Percentiles rank a stretch among this genome's conserved stretches.
Conservation (phyloP, 805 yeast species). For the Torulaspora indica region DNA sequence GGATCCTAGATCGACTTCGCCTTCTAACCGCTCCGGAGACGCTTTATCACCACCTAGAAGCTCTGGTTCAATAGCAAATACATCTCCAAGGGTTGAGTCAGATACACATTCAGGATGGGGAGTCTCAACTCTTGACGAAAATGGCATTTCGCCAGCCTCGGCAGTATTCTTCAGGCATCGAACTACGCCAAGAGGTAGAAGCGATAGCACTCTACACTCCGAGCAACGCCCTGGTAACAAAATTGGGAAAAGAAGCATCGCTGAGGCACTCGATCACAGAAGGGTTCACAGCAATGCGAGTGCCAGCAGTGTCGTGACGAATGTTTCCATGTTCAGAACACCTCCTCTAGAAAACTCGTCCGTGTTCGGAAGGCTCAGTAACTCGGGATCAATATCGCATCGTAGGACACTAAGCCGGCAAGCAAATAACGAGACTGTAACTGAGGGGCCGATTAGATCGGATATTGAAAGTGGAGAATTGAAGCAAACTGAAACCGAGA, state of each 20-base stretch:
- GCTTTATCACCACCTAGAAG: not conserved
- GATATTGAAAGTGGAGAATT: not conserved
- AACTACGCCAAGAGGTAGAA: constrained; percentile 25
- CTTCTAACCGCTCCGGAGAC: constrained; percentile 3
- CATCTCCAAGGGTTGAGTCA: constrained; percentile 7
- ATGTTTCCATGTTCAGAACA: constrained; percentile 26
- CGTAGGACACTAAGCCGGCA: constrained; percentile 15
- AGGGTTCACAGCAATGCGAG: constrained; percentile 16
- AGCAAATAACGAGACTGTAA: constrained; percentile 10
- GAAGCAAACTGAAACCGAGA: constrained; percentile 6
- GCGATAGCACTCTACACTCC: constrained; percentile 27
- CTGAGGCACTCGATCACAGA: constrained; percentile 9
- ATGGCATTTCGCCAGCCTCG: constrained; percentile 2
- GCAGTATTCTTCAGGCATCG: constrained; percentile 7
- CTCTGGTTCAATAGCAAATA: constrained; percentile 3
- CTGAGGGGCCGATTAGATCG: constrained; percentile 7
- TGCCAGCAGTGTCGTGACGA: constrained; percentile 10
- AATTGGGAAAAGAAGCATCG: not conserved
- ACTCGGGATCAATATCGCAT: constrained; percentile 14
- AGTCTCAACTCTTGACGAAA: constrained; percentile 17
- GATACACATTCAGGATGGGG: constrained; percentile 39
- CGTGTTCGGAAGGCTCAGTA: constrained; percentile 11
- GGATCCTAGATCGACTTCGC: constrained; percentile 14
- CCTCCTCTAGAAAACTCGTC: constrained; percentile 22
- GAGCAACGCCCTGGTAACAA: constrained; percentile 5